Conservation (phyloP, 768 basidiomycete species). For the Tremella fuciformis region DNA sequence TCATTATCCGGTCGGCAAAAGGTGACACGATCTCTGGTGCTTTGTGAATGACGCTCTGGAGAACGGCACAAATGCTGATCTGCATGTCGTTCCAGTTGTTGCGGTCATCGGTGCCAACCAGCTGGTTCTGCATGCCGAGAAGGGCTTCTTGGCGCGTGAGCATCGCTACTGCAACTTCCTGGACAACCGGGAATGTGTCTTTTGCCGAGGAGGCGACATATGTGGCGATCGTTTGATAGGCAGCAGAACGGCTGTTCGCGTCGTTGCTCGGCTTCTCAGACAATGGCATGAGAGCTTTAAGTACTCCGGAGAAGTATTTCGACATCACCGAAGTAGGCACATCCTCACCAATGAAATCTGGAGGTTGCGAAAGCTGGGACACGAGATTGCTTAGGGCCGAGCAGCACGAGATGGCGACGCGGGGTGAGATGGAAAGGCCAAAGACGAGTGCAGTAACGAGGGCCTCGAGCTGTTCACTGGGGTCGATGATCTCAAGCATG, state of each 20-base stretch:
- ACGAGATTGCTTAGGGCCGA: conserved; percentile 96
- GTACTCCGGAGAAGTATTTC: conserved; percentile 82
- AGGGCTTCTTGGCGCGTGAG: conserved; percentile 89
- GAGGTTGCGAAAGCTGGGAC: conserved; percentile 72
- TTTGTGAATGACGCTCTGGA: conserved; percentile 81
- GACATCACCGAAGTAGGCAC: conserved; percentile 66
- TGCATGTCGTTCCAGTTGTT: conserved; percentile 99
- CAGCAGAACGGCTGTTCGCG: conserved; percentile 86
- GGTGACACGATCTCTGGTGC: conserved; percentile 78
- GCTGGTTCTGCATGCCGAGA: conserved; percentile 80
- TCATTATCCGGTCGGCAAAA: conserved; percentile 93
- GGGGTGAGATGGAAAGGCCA: conserved; percentile 73
- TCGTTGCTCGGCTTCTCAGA: conserved; percentile 88
- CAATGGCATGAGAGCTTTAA: conserved; percentile 75
- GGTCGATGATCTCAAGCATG: conserved; percentile 78
- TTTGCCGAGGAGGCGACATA: conserved; percentile 75
- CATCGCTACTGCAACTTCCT: conserved; percentile 74
- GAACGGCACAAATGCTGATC: conserved; percentile 71
- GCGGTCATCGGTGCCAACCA: conserved; percentile 89
- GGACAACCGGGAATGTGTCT: conserved; percentile 76
- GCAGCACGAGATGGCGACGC: conserved; percentile 89
- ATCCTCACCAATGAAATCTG: conserved; percentile 65
- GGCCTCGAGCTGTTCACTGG: conserved; percentile 79
- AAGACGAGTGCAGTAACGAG: conserved; percentile 77
- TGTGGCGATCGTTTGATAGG: conserved; percentile 90